A percentile compares a stretch with the other conserved stretches of the same genome.
Conservation (phyloP, 116 monocot genomes). For the Phalaenopsis hybrid region DNA sequence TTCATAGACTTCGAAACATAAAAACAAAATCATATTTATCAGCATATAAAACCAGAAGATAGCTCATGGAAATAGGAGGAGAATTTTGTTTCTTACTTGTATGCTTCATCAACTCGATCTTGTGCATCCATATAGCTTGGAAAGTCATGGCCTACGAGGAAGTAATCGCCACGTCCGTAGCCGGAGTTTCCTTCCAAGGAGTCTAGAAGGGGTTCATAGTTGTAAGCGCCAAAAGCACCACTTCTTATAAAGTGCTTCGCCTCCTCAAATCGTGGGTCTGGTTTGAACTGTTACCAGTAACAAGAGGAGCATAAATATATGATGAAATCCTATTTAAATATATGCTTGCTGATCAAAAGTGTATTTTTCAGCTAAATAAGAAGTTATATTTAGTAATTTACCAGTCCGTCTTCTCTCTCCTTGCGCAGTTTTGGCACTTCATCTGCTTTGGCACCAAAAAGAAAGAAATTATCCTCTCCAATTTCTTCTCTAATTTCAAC, state of each 20-base stretch:
- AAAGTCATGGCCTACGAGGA: slow-evolving; percentile 89
- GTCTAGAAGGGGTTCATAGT: slow-evolving; percentile 73
- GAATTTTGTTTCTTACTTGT: slow-evolving; percentile 45
- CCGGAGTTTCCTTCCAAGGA: slow-evolving; percentile 84
- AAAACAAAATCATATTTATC: too few species aligned
- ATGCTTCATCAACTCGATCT: slow-evolving; percentile 72
- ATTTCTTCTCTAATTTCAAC: slow-evolving; percentile 97
- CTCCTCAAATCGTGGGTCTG: slow-evolving; percentile 86
- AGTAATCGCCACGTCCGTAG: slow-evolving; percentile 86
- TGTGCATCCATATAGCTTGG: slow-evolving; percentile 85
- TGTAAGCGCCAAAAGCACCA: slow-evolving; percentile 77
- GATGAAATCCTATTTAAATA: neutral
- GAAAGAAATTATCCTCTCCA: slow-evolving; percentile 87
- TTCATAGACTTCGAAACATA: too few species aligned
- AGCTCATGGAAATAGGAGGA: neutral
- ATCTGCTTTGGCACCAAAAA: slow-evolving; percentile 88
- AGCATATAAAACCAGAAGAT: neutral
- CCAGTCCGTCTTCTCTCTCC: slow-evolving; percentile 75
- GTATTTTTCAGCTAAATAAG: neutral
- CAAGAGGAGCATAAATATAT: neutral
- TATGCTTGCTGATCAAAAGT: neutral
- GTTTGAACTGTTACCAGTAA: slow-evolving; percentile 55
- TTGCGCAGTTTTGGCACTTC: slow-evolving; percentile 70
- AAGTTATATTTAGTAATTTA: slow-evolving; percentile 10
- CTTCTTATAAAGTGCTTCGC: slow-evolving; percentile 64